A percentile compares a stretch with the other conserved stretches of the same genome.
phyloP scores from a whole-genome alignment of 2,329 filamentous ascomycete genomes.

The Fusarium compactum region DNA sequence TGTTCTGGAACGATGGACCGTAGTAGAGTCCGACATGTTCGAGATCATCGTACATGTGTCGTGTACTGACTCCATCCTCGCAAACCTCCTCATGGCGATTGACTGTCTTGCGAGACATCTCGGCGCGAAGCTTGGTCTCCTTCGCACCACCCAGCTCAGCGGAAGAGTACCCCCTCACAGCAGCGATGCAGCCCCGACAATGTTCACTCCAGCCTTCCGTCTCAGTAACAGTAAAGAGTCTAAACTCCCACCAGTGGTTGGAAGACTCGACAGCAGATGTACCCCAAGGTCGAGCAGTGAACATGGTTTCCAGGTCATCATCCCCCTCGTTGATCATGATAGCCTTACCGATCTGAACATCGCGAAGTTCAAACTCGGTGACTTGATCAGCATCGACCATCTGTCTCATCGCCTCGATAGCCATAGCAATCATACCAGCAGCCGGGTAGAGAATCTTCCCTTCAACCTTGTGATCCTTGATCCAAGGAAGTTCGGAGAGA shows the following conservation, averaged over 20 bases:
- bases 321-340: not conserved
- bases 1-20: conserved; percentile 1
- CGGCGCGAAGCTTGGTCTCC: not conserved
- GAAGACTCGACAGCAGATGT: not conserved
- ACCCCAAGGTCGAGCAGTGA: not conserved
- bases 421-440: not conserved
- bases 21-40: not conserved
- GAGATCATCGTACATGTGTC: not conserved
- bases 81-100: not conserved
- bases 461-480: not conserved
- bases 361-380: not conserved
- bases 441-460: not conserved
- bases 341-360: not conserved
- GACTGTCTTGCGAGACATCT: not conserved
- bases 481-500: not conserved
- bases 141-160: not conserved
- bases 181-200: not conserved
- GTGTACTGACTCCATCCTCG: not conserved
- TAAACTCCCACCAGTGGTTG: not conserved
- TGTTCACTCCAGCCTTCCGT: conserved; percentile 3
- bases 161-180: not conserved
- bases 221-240: not conserved
- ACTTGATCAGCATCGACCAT: not conserved
- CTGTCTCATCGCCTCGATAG: conserved; percentile 1
- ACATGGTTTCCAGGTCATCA: not conserved